Evolutionary conservation across 1,139 yeast species (phyloP).

Genomic region (Yamadazyma songkhlaensis): DNA sequence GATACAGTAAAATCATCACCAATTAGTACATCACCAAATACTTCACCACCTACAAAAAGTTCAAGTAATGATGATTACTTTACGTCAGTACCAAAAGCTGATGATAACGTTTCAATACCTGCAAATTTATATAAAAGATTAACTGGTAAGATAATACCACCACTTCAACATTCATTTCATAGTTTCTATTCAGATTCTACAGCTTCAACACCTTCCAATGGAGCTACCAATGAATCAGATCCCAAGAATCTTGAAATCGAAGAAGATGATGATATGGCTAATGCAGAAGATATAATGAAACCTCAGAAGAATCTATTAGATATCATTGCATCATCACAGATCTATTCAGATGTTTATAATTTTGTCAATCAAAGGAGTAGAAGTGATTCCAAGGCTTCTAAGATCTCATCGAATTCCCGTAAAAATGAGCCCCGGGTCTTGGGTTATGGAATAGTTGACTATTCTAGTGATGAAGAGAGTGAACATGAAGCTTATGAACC

Average conservation of each 20-base stretch:
- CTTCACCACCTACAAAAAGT: no score
- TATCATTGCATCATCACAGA: constrained; percentile 11
- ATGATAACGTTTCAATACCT: neutral
- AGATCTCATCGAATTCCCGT: neutral
- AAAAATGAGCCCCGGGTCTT: constrained; percentile 4
- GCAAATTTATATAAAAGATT: constrained; percentile 11
- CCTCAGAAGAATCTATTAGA: constrained; percentile 12
- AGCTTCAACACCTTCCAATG: neutral
- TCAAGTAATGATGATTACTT: no score
- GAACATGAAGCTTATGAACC: constrained; percentile 3
- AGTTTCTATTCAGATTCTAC: constrained; percentile 3
- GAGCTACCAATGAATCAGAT: neutral
- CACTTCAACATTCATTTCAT: constrained; percentile 12
- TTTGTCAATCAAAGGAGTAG: constrained; percentile 9
- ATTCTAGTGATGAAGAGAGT: constrained; percentile 8
- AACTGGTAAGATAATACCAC: constrained; percentile 15
- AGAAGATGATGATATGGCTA: constrained; percentile 14
- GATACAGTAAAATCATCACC: no score
- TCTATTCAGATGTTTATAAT: constrained; percentile 14
- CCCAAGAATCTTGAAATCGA: constrained; percentile 4
- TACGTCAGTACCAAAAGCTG: no score
- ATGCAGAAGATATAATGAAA: constrained; percentile 7
- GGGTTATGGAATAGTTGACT: constrained; percentile 10
- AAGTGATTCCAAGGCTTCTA: constrained; percentile 3
- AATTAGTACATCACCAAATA: no score